A percentile compares a stretch with the other conserved stretches of the same genome.
Conservation (phyloP, 2,329 filamentous ascomycete genomes). For the Chaetomiaceae sp. region DNA sequence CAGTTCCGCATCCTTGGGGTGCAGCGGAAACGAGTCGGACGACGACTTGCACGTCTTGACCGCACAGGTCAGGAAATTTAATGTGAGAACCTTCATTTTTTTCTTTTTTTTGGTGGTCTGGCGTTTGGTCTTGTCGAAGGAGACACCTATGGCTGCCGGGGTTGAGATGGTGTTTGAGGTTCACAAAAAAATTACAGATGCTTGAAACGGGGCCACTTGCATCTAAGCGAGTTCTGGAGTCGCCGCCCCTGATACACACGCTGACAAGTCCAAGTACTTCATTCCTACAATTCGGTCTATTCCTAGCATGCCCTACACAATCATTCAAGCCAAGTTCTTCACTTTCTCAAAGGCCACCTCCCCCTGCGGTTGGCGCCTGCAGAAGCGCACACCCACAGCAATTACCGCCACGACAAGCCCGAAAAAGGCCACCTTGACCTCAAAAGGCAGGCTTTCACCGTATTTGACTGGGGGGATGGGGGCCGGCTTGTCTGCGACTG, state of each 20-base stretch:
- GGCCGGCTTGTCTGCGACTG: constrained; percentile 32
- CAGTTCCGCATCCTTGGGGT: constrained; percentile 87
- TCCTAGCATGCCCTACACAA: no score
- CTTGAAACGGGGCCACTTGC: constrained; percentile 17
- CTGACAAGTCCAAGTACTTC: neutral
- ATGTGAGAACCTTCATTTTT: constrained; percentile 86
- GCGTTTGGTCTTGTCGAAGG: constrained; percentile 3
- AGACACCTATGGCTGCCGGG: no score
- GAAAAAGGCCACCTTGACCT: constrained; percentile 49
- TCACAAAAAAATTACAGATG: constrained; percentile 13
- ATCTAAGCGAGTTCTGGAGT: constrained; percentile 4
- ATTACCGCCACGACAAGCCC: constrained; percentile 44
- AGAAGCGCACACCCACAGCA: constrained; percentile 41
- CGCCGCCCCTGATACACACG: neutral
- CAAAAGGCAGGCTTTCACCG: constrained; percentile 37
- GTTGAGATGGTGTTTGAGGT: constrained; percentile 6
- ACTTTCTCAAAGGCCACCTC: constrained; percentile 39
- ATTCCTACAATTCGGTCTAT: no score
- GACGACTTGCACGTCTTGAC: constrained; percentile 89
- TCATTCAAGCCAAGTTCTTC: constrained; percentile 40
- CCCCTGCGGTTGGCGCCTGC: constrained; percentile 32
- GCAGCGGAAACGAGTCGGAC: constrained; percentile 76
- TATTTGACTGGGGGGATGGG: constrained; percentile 14
- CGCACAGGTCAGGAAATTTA: constrained; percentile 95
- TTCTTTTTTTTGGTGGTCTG: constrained; percentile 61